Evolutionary conservation across 2,329 filamentous ascomycete genomes (phyloP).

Genomic region (Chalara sp.): DNA sequence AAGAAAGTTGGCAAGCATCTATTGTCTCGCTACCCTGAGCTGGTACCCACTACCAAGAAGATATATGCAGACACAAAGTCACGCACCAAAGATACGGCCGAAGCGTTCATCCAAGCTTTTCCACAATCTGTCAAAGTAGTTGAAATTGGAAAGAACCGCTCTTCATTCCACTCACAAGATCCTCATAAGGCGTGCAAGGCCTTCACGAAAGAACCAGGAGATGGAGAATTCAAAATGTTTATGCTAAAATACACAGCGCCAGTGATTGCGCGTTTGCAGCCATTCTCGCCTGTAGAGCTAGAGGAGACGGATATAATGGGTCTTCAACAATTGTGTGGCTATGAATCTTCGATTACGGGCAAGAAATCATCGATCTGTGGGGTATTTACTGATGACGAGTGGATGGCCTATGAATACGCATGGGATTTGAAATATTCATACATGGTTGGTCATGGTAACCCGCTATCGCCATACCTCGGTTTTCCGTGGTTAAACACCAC

Average conservation of each 20-base stretch:
- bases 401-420: constrained; percentile 60
- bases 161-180: constrained; percentile 32
- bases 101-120: constrained; percentile 20
- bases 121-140: constrained; percentile 22
- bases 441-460: constrained; percentile 59
- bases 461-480: constrained; percentile 50
- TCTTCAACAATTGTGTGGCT: constrained; percentile 60
- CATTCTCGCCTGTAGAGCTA: constrained; percentile 53
- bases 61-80: constrained; percentile 25
- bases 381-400: constrained; percentile 53
- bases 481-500: constrained; percentile 63
- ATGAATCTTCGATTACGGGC: constrained; percentile 57
- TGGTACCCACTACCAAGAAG: constrained; percentile 22
- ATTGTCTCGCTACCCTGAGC: constrained; percentile 19
- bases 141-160: constrained; percentile 42
- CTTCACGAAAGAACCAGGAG: constrained; percentile 30
- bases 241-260: constrained; percentile 51
- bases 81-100: constrained; percentile 24
- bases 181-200: constrained; percentile 53
- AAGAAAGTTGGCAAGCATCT: constrained; percentile 23
- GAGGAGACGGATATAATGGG: constrained; percentile 55
- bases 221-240: constrained; percentile 28
- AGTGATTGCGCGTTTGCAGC: constrained; percentile 50
- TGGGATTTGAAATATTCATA: constrained; percentile 59
- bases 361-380: constrained; percentile 54